Conservation (phyloP, 164 flowering plant genomes). For the Echeveria elegans region DNA sequence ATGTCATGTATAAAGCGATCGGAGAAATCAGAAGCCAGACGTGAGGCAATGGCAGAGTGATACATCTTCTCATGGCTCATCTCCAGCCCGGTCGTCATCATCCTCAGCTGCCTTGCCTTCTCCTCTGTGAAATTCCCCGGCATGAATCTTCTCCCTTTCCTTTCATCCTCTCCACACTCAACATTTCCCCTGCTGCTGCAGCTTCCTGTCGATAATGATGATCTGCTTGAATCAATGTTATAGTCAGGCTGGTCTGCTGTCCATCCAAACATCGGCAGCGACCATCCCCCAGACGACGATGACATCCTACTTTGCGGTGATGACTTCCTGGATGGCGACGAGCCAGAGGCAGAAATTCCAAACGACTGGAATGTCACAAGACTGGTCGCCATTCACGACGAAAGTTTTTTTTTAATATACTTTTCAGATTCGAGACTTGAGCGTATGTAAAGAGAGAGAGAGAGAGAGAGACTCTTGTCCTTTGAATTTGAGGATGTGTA, state of each 20-base stretch:
- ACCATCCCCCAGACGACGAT: constrained; percentile 35
- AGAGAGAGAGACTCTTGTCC: no score
- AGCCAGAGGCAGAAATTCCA: no score
- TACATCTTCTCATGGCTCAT: constrained; percentile 69
- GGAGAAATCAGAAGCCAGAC: constrained; percentile 68
- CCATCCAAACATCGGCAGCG: no score
- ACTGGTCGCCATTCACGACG: no score
- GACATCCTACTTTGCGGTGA: neutral
- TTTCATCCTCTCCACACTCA: constrained; percentile 12
- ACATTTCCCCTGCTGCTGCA: neutral
- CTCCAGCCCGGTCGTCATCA: constrained; percentile 33
- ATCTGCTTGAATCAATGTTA: constrained; percentile 27
- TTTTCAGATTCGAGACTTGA: no score
- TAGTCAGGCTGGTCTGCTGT: constrained; percentile 61
- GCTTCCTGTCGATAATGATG: neutral
- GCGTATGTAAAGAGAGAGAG: neutral
- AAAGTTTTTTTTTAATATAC: no score
- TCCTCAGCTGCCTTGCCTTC: constrained; percentile 66
- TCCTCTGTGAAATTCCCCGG: constrained; percentile 70
- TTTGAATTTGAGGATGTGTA: no score
- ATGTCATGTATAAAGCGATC: neutral
- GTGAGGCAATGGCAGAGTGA: constrained; percentile 81
- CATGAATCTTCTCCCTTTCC: constrained; percentile 15
- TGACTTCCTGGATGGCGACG: neutral
- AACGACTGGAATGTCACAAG: neutral